These are phyloP conservation scores for Fusarium tuaranense DNA, from an alignment of 2,329 filamentous ascomycete genomes.

Conservation along the genomic window DNA sequence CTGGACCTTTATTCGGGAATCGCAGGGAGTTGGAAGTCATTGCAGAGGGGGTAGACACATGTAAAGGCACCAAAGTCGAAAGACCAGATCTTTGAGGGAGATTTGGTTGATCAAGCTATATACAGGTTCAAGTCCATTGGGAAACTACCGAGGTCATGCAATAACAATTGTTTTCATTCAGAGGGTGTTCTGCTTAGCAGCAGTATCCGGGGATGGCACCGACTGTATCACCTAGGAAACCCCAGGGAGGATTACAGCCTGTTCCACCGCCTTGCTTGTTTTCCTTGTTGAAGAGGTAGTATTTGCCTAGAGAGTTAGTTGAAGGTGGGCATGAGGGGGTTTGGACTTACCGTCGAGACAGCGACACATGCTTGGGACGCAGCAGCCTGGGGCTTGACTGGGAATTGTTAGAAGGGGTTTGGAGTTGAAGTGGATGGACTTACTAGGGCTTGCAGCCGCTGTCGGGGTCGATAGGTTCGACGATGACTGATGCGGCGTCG, in stretches of 20 bases:
- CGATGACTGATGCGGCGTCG: neutral
- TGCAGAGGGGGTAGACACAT: conserved; percentile 9
- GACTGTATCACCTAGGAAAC: conserved; percentile 15
- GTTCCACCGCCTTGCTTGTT: conserved; percentile 3
- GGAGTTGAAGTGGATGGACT: neutral
- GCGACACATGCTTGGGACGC: conserved; percentile 29
- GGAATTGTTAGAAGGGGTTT: neutral
- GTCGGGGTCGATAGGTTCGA: conserved; percentile 16
- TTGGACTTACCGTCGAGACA: conserved; percentile 27
- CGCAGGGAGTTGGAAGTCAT: conserved; percentile 36
- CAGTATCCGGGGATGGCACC: conserved; percentile 28
- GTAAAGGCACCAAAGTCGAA: neutral
- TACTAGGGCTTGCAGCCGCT: conserved; percentile 31
- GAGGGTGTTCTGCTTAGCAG: conserved; percentile 15
- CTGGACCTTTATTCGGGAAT: conserved; percentile 34
- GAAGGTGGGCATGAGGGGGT: rapidly evolving
- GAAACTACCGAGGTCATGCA: neutral
- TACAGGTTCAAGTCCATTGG: neutral
- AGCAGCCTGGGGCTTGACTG: conserved; percentile 25
- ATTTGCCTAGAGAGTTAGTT: conserved; percentile 5
- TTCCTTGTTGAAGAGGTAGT: conserved; percentile 32
- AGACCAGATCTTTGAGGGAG: neutral
- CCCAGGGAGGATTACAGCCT: conserved; percentile 34
- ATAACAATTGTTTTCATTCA: neutral
- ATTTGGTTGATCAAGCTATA: neutral